These are phyloP conservation scores for Cornus florida DNA, from an alignment of 148 eudicot species.

Conservation along the genomic window DNA sequence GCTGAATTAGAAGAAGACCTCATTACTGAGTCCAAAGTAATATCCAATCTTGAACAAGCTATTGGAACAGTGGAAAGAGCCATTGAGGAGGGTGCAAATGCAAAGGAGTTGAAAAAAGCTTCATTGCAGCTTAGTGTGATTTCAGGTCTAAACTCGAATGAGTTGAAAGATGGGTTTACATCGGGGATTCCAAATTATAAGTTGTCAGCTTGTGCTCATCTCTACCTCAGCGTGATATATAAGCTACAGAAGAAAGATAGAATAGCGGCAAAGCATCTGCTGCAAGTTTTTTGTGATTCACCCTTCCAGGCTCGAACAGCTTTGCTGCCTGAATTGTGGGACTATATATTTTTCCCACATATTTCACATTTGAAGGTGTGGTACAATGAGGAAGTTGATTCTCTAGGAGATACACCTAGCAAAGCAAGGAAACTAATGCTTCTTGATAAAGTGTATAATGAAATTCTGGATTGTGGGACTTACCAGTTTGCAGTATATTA, in stretches of 20 bases:
- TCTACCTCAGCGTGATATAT: slow-evolving; percentile 49
- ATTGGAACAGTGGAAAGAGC: slow-evolving; percentile 53
- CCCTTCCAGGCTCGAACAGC: slow-evolving; percentile 48
- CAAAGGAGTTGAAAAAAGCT: slow-evolving; percentile 47
- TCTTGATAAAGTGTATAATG: slow-evolving; percentile 43
- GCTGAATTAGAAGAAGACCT: slow-evolving; percentile 28
- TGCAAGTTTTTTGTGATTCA: slow-evolving; percentile 53
- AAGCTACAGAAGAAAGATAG: slow-evolving; percentile 46
- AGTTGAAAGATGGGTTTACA: slow-evolving; percentile 42
- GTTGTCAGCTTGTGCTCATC: slow-evolving; percentile 57
- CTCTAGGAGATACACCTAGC: slow-evolving; percentile 29
- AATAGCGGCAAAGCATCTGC: slow-evolving; percentile 46
- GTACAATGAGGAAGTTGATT: slow-evolving; percentile 36
- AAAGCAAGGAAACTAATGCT: slow-evolving; percentile 35
- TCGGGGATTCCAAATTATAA: slow-evolving; percentile 43
- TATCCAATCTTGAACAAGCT: slow-evolving; percentile 50
- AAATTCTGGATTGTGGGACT: slow-evolving; percentile 49
- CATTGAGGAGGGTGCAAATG: slow-evolving; percentile 32
- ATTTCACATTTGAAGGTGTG: slow-evolving; percentile 41
- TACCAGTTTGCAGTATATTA: slow-evolving; percentile 49
- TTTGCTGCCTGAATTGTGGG: slow-evolving; percentile 52
- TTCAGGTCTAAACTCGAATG: slow-evolving; percentile 46
- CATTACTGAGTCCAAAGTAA: slow-evolving; percentile 36
- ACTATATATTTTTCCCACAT: slow-evolving; percentile 44
- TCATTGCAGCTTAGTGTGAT: slow-evolving; percentile 57